These are phyloP conservation scores for Leishmania amazonensis DNA, from an alignment of 208 protist species.

Conservation along the genomic window DNA sequence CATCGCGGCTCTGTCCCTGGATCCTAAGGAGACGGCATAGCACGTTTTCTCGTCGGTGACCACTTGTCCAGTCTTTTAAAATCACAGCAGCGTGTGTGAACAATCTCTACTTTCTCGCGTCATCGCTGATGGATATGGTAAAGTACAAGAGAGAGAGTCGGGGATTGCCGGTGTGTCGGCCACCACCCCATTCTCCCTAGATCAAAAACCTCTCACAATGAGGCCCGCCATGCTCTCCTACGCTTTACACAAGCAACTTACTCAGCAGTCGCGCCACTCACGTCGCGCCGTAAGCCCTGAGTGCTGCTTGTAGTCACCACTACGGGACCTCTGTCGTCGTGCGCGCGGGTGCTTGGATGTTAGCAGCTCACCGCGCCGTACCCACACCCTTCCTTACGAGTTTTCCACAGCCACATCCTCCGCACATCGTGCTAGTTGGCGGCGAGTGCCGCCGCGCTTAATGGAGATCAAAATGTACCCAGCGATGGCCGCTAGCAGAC, in stretches of 20 bases:
- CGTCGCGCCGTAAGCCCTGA: neutral
- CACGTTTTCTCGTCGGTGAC: neutral
- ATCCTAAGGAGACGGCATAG: too few relatives aligned
- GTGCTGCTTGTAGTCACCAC: neutral
- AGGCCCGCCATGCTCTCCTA: neutral
- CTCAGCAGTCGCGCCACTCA: neutral
- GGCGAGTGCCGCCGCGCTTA: conserved; percentile 16
- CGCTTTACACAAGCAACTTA: neutral
- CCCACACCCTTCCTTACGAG: conserved; percentile 7
- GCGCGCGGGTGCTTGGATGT: neutral
- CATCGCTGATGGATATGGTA: neutral
- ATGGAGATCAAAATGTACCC: conserved; percentile 37
- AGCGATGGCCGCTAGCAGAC: conserved; percentile 33
- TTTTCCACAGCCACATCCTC: conserved; percentile 26
- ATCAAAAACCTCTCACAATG: neutral
- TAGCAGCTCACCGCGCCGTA: neutral
- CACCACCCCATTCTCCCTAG: neutral
- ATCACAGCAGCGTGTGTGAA: neutral
- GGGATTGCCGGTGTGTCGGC: too few relatives aligned
- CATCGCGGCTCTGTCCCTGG: neutral
- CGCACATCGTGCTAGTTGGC: neutral
- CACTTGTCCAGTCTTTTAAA: neutral
- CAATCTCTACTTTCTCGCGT: neutral
- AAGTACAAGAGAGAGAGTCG: neutral
- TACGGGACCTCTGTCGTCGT: neutral